Conservation (phyloP, 1,139 yeast species). For the Candida sanyaensis region DNA sequence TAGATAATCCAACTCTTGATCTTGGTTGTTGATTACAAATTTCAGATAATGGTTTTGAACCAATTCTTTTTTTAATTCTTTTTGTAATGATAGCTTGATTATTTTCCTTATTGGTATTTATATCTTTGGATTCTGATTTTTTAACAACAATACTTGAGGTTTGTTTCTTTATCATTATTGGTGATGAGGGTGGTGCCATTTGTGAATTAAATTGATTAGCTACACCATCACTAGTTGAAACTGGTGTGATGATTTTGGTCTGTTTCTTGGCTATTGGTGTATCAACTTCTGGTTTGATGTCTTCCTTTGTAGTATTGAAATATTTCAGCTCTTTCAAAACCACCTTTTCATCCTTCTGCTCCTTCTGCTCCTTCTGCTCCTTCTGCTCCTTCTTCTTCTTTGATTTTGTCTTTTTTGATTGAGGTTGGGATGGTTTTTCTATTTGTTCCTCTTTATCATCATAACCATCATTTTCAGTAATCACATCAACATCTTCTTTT, state of each 20-base stretch:
- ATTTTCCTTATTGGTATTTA: conserved; percentile 1
- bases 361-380: too few species aligned
- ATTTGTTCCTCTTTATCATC: too few species aligned
- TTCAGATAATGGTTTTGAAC: conserved; percentile 17
- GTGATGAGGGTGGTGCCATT: not conserved
- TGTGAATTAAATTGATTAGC: too few species aligned
- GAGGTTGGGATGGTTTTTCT: too few species aligned
- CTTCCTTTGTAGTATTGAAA: not conserved
- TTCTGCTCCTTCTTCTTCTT: too few species aligned
- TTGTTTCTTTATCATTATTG: not conserved
- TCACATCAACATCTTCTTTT: too few species aligned
- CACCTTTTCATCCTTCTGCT: too few species aligned
- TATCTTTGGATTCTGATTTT: not conserved
- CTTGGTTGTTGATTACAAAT: conserved; percentile 14
- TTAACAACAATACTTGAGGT: not conserved
- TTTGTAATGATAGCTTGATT: not conserved
- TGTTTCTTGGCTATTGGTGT: not conserved
- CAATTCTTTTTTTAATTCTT: conserved; percentile 7
- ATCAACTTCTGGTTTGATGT: not conserved
- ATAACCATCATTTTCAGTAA: too few species aligned
- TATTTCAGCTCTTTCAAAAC: not conserved
- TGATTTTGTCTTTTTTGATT: too few species aligned
- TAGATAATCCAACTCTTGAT: conserved; percentile 35
- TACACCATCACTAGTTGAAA: not conserved
- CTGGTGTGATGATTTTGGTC: not conserved